Conservation (phyloP, 768 basidiomycete genomes). For the Kwoniella heveanensis region DNA sequence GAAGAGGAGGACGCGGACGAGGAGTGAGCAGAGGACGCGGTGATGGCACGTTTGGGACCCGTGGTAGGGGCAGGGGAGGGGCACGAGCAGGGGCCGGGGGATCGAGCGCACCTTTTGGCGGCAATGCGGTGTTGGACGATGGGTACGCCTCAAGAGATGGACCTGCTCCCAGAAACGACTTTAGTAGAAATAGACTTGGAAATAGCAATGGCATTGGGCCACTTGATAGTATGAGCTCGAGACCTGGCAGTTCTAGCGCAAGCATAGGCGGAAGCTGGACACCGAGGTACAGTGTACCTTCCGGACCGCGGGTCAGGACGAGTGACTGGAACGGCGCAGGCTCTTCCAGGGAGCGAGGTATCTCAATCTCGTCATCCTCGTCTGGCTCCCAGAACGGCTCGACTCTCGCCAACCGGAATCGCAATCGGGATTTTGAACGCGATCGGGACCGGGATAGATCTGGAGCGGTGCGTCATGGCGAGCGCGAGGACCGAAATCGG, state of each 20-base stretch:
- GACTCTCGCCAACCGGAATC: no score
- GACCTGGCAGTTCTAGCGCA: background rate
- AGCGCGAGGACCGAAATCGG: no score
- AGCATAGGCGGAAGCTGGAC: background rate
- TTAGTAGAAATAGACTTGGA: background rate
- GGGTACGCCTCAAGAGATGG: slow-evolving; percentile 8
- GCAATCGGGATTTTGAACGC: no score
- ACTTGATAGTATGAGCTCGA: no score
- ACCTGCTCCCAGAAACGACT: background rate
- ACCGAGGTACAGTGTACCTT: background rate
- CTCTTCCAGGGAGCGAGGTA: background rate
- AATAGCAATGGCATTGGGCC: background rate
- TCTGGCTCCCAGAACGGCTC: no score
- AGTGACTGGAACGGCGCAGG: background rate
- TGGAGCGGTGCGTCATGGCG: no score
- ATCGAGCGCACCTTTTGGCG: background rate
- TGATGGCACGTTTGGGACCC: background rate
- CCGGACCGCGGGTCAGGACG: background rate
- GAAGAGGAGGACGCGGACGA: background rate
- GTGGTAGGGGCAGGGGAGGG: slow-evolving; percentile 1
- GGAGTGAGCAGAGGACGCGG: background rate
- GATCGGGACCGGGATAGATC: no score
- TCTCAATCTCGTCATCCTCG: background rate
- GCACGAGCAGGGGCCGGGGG: background rate
- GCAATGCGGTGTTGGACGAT: background rate